Base-by-base conservation (phyloP, 345 rosid species). In the Punica granatum region DNA sequence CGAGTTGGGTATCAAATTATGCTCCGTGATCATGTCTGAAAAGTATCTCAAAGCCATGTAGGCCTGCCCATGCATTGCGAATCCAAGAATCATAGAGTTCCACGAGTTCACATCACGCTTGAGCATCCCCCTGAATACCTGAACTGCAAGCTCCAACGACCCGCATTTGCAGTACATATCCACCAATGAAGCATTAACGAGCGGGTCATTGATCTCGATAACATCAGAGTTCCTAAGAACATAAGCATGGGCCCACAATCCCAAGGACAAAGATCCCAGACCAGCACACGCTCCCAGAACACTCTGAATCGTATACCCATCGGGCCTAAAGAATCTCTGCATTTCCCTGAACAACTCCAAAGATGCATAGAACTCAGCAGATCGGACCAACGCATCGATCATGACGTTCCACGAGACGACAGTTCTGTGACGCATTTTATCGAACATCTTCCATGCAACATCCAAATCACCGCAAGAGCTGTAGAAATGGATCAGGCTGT, bases 81-180 rank as follows among this genome's bases (percentile, higher is more conserved):
- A 79, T 67, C 96, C 95, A 5, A 86, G 78, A 75, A 92, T 86
- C 77, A 90, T 85, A 1, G 81, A 78, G 64, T 92, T 92, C 95
- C 95, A 92, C 26, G 96, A 85, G 68, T 87, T 84, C 59, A 90
- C 63, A 68, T 85, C 82, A 9, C 79, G 89, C 39, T 77, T 79
- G 12, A 35, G 70, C 96, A 90, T 86, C 78, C 81, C 73, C 34
- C 79, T 72, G 49, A 92, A 92, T 42, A 86, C 86, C 53, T 90
- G 88, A 65, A 73, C 43, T 32, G 92, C 96, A 35, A 86, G 69
- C 64, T 74, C 81, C 25, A 88, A 63, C 0, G 86, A 78, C 25
- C 96, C 95, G 25, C 95, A 86, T 78, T 86, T 92, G 78, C 90
- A 79, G 64, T 92, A 92, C 96, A 92, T 90, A 59, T 92, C 92